Base-by-base conservation (phyloP, 169 alveolate genomes). In the Eimeria necatrix region DNA sequence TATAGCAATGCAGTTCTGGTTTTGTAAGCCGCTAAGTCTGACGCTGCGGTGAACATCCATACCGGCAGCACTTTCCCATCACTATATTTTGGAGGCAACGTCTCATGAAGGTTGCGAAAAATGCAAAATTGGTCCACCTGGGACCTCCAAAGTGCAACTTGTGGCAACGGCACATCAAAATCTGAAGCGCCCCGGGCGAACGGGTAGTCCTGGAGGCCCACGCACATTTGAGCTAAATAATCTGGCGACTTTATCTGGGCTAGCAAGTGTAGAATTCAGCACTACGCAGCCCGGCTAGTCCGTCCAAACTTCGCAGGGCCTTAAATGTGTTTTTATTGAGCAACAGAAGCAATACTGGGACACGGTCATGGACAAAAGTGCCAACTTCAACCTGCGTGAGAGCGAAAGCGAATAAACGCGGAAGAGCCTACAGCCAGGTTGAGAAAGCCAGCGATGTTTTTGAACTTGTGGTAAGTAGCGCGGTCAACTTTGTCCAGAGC, bases 71-170 rank as follows among this genome's bases (percentile, higher is more conserved):
- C 93, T 46, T 60, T 14, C 20, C 93, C 93, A 49, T 85, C 53
- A 41, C 12, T 64, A 46, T 80, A 85, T 46, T 85, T 61, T 32
- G 95, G 95, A 14, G 95, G 95, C 52, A 93, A 80, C 26, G 90
- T 18, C 70, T 93, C 95, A 71, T 93, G 95, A 14, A 93, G 95
- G 14, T 93, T 93, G 51, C 95, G 92, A 46, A 93, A 61, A 18
- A 93, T 80, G 93, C 95, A 93, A 46, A 93, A 56, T 41, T 93
- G 95, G 74, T 93, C 95, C 49, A 93, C 93, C 74, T 87, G 92
- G 22, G 95, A 93, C 60, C 95, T 71, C 95, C 95, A 93, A n/a
- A 93, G 93, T 5, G 81, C 93, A 24, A 64, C 88, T 18, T 68
- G 86, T 22, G 95, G 95, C 87, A 93, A 32, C 26, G 71, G 22